Evolutionary conservation across 2,329 filamentous ascomycete genomes (phyloP).

Genomic region (Xylariaceae sp.): DNA sequence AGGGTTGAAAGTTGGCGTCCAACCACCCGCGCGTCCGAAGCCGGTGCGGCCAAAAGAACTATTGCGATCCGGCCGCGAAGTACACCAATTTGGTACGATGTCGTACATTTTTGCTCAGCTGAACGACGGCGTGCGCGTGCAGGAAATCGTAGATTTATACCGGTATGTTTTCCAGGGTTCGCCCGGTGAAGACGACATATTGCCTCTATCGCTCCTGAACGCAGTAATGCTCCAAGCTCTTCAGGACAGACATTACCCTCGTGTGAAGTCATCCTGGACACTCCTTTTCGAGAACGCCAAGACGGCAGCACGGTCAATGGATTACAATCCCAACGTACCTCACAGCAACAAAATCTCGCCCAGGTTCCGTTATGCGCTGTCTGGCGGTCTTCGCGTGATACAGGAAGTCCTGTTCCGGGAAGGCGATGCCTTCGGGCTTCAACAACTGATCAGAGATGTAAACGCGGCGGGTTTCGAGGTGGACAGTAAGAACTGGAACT

Average conservation of each 20-base stretch:
- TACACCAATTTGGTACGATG: slow-evolving; percentile 38
- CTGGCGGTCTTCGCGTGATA: slow-evolving; percentile 46
- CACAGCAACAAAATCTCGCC: slow-evolving; percentile 42
- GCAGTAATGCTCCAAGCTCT: slow-evolving; percentile 65
- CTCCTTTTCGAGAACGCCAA: slow-evolving; percentile 51
- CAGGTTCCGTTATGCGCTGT: slow-evolving; percentile 48
- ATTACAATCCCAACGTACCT: slow-evolving; percentile 19
- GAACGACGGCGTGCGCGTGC: slow-evolving; percentile 48
- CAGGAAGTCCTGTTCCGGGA: slow-evolving; percentile 39
- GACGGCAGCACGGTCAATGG: slow-evolving; percentile 36
- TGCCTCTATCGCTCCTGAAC: slow-evolving; percentile 53
- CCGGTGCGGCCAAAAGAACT: slow-evolving; percentile 15
- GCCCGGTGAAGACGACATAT: slow-evolving; percentile 30
- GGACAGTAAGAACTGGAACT: slow-evolving; percentile 76
- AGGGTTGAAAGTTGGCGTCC: slow-evolving; percentile 7
- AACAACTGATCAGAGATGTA: slow-evolving; percentile 50
- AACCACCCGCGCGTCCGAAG: slow-evolving; percentile 6
- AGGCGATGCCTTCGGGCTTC: slow-evolving; percentile 43
- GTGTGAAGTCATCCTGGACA: slow-evolving; percentile 63
- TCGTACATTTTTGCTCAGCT: slow-evolving; percentile 39
- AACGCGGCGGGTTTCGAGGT: slow-evolving; percentile 64
- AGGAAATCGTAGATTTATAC: slow-evolving; percentile 53
- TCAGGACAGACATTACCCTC: slow-evolving; percentile 50
- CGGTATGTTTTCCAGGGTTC: slow-evolving; percentile 36
- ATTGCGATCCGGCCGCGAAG: slow-evolving; percentile 21